A percentile compares a stretch with the other conserved stretches of the same genome.
phyloP scores from a whole-genome alignment of 306 rosid genomes.

The Prunus armeniaca region DNA sequence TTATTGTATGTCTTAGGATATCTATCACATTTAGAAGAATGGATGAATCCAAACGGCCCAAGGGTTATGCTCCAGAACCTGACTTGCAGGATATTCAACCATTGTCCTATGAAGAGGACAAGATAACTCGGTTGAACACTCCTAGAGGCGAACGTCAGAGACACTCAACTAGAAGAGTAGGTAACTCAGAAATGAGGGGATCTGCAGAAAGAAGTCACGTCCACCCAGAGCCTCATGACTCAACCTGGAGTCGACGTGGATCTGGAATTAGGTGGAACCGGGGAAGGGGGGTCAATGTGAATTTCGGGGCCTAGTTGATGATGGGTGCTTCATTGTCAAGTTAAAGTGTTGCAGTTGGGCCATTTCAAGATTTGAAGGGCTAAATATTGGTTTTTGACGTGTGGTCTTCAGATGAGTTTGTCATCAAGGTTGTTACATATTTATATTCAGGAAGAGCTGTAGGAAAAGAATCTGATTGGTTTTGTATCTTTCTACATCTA shows the following conservation, averaged over 20 bases:
- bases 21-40: slow-evolving; percentile 96
- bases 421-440: background rate
- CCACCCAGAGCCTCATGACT: slow-evolving; percentile 40
- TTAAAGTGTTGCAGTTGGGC: slow-evolving; percentile 1
- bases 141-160: slow-evolving; percentile 41
- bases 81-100: slow-evolving; percentile 82
- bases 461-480: slow-evolving; percentile 2
- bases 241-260: slow-evolving; percentile 35
- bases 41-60: slow-evolving; percentile 64
- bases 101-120: slow-evolving; percentile 51
- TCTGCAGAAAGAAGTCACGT: slow-evolving; percentile 39
- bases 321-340: slow-evolving; percentile 18
- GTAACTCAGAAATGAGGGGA: slow-evolving; percentile 43
- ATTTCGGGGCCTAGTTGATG: slow-evolving; percentile 25
- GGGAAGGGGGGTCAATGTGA: slow-evolving; percentile 34
- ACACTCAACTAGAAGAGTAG: slow-evolving; percentile 47
- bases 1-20: slow-evolving; percentile 48
- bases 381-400: background rate
- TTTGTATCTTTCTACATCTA: slow-evolving; percentile 14
- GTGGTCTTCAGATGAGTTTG: background rate
- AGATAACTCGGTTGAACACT: slow-evolving; percentile 28
- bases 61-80: slow-evolving; percentile 54
- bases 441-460: background rate
- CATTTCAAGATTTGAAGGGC: background rate
- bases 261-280: slow-evolving; percentile 41